Conservation (phyloP, 768 basidiomycete genomes). For the Suillus placidus region DNA sequence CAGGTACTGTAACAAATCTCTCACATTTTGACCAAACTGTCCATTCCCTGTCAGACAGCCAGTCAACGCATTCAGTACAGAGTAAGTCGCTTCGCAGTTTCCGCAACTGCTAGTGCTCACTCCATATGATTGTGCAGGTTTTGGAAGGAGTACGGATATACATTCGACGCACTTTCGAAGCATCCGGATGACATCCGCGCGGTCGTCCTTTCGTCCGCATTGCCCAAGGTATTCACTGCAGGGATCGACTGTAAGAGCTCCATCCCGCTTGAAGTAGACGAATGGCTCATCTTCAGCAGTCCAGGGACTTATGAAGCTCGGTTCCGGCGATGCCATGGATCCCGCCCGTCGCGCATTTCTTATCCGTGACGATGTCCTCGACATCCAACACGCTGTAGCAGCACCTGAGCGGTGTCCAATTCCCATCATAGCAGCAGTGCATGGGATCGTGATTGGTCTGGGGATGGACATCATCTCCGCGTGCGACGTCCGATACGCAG, state of each 20-base stretch:
- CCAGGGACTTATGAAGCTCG: constrained; percentile 32
- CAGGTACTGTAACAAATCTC: constrained; percentile 26
- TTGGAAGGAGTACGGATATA: constrained; percentile 68
- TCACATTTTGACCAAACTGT: neutral
- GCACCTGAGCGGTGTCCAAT: constrained; percentile 68
- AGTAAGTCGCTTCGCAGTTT: constrained; percentile 33
- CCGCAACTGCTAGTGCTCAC: neutral
- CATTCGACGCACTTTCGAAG: constrained; percentile 57
- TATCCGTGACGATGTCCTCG: constrained; percentile 48
- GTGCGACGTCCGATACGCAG: constrained; percentile 80
- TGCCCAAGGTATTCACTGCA: constrained; percentile 79
- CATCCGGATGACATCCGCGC: constrained; percentile 58
- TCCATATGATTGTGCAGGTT: constrained; percentile 44
- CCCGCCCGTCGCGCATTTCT: constrained; percentile 54
- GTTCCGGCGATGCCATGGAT: constrained; percentile 37
- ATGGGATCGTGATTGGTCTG: constrained; percentile 75
- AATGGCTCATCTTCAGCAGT: neutral
- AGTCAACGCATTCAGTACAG: constrained; percentile 65
- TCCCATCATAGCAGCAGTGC: constrained; percentile 83
- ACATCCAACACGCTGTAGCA: constrained; percentile 73
- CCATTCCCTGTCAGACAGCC: constrained; percentile 45
- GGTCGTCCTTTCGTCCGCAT: constrained; percentile 69
- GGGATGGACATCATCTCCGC: constrained; percentile 70
- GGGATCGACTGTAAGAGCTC: constrained; percentile 71
- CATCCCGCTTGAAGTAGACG: neutral